A percentile compares a stretch with the other conserved stretches of the same genome.
These are phyloP conservation scores for Xylaria sp. DNA, from an alignment of 2,329 filamentous ascomycete species.

Conservation along the genomic window DNA sequence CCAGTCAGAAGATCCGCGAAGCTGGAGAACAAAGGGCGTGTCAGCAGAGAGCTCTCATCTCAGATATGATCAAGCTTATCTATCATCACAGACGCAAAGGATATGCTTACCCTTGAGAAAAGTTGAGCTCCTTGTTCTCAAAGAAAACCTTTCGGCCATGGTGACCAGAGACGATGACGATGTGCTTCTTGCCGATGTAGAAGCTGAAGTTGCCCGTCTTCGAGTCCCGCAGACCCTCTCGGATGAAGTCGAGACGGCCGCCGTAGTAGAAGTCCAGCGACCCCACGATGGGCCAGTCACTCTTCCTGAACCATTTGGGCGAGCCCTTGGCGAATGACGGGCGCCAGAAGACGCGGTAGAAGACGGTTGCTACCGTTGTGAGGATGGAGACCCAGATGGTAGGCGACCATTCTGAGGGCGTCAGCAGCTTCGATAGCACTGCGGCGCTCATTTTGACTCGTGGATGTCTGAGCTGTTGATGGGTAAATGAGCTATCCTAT, in stretches of 20 bases:
- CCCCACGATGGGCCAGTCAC: constrained; percentile 37
- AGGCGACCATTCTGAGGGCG: constrained; percentile 19
- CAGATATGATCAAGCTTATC: no score
- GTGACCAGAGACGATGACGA: constrained; percentile 41
- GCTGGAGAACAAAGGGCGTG: constrained; percentile 5
- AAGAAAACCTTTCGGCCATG: constrained; percentile 42
- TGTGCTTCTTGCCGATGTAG: constrained; percentile 41
- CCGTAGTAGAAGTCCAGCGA: constrained; percentile 39
- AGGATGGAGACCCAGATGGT: constrained; percentile 24
- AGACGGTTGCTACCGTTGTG: constrained; percentile 15
- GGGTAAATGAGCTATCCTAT: not conserved
- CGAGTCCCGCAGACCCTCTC: constrained; percentile 28
- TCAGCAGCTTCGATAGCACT: constrained; percentile 1
- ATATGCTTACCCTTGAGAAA: constrained; percentile 37
- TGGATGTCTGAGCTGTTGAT: not conserved
- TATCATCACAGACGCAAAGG: no score
- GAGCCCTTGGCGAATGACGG: constrained; percentile 25
- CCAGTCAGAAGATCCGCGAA: constrained; percentile 26
- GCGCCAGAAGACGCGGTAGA: constrained; percentile 23
- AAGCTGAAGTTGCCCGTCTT: constrained; percentile 46
- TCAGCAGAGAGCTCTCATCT: no score
- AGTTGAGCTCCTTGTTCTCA: constrained; percentile 40
- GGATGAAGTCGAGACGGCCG: constrained; percentile 39
- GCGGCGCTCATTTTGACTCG: constrained; percentile 8
- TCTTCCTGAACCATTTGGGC: constrained; percentile 26